Conservation (phyloP, 1,284 basidiomycete genomes). For the Wallemia hederae region DNA sequence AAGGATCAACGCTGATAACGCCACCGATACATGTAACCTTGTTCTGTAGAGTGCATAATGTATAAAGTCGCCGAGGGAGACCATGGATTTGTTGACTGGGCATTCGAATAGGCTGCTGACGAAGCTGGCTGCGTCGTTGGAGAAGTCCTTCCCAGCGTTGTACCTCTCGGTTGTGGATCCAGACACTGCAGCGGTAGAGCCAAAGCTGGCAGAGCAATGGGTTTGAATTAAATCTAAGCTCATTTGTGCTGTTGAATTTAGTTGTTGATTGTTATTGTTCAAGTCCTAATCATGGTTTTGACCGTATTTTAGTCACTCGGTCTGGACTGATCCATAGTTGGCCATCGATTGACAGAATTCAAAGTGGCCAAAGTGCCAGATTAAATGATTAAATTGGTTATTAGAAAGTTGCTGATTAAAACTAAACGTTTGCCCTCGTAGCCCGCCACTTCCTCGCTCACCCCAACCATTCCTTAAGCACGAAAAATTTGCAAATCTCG, state of each 20-base stretch:
- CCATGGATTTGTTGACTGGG: background rate
- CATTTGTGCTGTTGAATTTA: background rate
- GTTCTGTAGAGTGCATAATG: constrained; percentile 16
- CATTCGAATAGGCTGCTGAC: background rate
- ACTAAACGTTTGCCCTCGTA: no score
- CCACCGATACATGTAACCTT: constrained; percentile 12
- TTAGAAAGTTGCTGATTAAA: no score
- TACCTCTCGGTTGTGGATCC: background rate
- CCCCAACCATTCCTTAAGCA: no score
- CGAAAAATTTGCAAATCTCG: no score
- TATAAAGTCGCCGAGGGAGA: background rate
- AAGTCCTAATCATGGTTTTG: no score
- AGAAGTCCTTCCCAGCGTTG: background rate
- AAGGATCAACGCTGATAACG: constrained; percentile 13
- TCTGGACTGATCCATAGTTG: no score
- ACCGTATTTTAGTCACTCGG: background rate
- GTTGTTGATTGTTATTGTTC: no score
- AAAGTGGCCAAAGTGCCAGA: no score
- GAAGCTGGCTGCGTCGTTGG: background rate
- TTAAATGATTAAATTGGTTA: no score
- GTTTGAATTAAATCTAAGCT: background rate
- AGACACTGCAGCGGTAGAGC: background rate
- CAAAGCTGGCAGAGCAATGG: background rate
- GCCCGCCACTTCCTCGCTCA: no score
- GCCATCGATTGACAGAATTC: no score